These are phyloP conservation scores for Apiotrichum akiyoshidainum DNA, from an alignment of 1,284 basidiomycete species.

Conservation along the genomic window DNA sequence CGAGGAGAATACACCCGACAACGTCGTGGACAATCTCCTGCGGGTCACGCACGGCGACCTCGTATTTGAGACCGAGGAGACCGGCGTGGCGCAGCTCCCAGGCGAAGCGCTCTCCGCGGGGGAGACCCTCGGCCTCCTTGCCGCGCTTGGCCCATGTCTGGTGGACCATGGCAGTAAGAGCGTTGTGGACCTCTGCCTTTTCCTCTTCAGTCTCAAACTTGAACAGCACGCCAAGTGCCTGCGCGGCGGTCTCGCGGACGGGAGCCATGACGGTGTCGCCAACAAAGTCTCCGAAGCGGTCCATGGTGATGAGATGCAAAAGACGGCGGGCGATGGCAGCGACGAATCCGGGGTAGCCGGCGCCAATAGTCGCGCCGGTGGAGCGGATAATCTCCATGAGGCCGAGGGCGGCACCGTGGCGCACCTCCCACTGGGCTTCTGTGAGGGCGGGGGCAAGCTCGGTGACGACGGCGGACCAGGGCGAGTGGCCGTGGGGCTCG, in stretches of 20 bases:
- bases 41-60: constrained; percentile 75
- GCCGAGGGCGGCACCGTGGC: constrained; percentile 92
- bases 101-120: constrained; percentile 59
- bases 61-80: constrained; percentile 92
- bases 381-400: constrained; percentile 82
- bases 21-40: constrained; percentile 61
- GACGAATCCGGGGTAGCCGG: constrained; percentile 59
- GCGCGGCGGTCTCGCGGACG: constrained; percentile 92
- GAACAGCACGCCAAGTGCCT: constrained; percentile 85
- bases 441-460: constrained; percentile 82
- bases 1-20: constrained; percentile 80
- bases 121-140: constrained; percentile 50
- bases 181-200: constrained; percentile 72
- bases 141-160: constrained; percentile 63
- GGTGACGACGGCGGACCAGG: constrained; percentile 81
- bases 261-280: constrained; percentile 96
- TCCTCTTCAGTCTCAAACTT: constrained; percentile 77
- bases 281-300: constrained; percentile 96
- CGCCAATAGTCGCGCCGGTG: constrained; percentile 80
- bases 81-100: constrained; percentile 99
- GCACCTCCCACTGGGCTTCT: constrained; percentile 82
- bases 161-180: constrained; percentile 88
- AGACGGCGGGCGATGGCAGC: constrained; percentile 72
- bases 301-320: constrained; percentile 87
- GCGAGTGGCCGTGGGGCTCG: constrained; percentile 65